Evolutionary conservation across 345 rosid genomes (phyloP), one percentile per base, ranked within the genome.

Genomic region (Punica granatum): DNA sequence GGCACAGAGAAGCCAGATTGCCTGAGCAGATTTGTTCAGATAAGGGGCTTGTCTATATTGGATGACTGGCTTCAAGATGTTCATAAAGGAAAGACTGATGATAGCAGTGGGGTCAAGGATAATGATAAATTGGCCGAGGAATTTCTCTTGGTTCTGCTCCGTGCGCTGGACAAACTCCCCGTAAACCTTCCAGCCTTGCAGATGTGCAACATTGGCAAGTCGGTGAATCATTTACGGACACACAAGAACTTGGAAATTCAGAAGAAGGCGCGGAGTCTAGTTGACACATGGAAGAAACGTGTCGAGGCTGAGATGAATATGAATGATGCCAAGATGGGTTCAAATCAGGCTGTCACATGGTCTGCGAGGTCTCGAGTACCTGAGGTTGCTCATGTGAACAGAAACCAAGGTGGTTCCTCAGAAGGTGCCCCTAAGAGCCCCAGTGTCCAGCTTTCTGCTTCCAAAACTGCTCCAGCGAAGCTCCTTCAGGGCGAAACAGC

Each of bases 11-110:
- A 83, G 80, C 54, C 78, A 72, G 97, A 90, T 46, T 93, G 94
- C 76, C 96, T 93, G 42, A 73, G 71, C 71, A 75, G 72, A 54
- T 93, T 93, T 75, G 92, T 93, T 60, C 93, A 87, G 85, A 87
- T 82, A 11, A 84, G 72, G 82, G 98, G 98, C 35, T 78, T 90
- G 73, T 86, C 88, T 54, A 87, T 89, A 4, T 85, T 90, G 76
- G 98, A 93, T 79, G 98, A 90, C 48, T 93, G 98, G 98, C 89
- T 93, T 19, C 98, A 93, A 77, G 97, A 93, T 77, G 80, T 90
- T 65, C 97, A 89, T 65, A 90, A 82, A 74, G 97, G 97, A 69
- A 90, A 90, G 79, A 66, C 77, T 63, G 92, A 96, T 54, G 91
- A 90, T 77, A 85, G 70, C 75, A 60, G 78, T 54, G 70, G 90